These are phyloP conservation scores for Paecilomyces dactylethromorphus DNA, from an alignment of 2,329 filamentous ascomycete species.

Conservation along the genomic window DNA sequence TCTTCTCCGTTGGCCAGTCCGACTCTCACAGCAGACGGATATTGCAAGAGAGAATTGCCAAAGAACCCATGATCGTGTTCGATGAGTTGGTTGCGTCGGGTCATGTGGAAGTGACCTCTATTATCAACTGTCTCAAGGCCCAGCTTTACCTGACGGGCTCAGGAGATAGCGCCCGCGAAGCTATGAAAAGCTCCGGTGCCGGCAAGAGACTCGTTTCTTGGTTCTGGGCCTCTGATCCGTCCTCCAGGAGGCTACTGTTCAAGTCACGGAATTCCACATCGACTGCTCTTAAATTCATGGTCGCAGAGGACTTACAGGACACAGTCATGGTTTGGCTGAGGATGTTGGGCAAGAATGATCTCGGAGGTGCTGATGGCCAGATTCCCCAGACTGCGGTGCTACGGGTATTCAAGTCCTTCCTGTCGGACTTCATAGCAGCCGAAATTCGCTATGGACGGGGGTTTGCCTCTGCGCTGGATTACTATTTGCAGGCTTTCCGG, in stretches of 20 bases:
- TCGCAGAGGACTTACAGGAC: conserved; percentile 28
- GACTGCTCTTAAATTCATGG: conserved; percentile 33
- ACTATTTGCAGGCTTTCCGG: conserved; percentile 21
- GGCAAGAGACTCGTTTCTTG: conserved; percentile 31
- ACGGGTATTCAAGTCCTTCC: conserved; percentile 17
- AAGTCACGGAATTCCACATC: conserved; percentile 15
- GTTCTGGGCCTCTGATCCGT: conserved; percentile 32
- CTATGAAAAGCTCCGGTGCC: conserved; percentile 27
- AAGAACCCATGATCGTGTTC: conserved; percentile 28
- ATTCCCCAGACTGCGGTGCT: conserved; percentile 14
- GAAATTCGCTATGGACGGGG: conserved; percentile 28
- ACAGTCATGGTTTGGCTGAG: conserved; percentile 29
- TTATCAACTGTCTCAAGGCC: conserved; percentile 22
- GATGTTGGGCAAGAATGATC: conserved; percentile 19
- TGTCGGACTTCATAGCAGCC: conserved; percentile 25
- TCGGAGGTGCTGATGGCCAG: conserved; percentile 17
- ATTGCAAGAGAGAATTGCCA: conserved; percentile 14
- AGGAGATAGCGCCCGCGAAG: conserved; percentile 13
- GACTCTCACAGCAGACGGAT: conserved; percentile 6
- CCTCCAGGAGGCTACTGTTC: conserved; percentile 23
- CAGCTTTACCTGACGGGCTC: conserved; percentile 25
- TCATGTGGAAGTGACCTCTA: conserved; percentile 17
- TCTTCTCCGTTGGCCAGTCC: conserved; percentile 8
- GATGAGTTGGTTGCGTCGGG: conserved; percentile 35
- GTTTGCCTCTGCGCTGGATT: conserved; percentile 22